Base-by-base conservation (phyloP, 2,329 filamentous ascomycete genomes). In the Ophiostoma montium region DNA sequence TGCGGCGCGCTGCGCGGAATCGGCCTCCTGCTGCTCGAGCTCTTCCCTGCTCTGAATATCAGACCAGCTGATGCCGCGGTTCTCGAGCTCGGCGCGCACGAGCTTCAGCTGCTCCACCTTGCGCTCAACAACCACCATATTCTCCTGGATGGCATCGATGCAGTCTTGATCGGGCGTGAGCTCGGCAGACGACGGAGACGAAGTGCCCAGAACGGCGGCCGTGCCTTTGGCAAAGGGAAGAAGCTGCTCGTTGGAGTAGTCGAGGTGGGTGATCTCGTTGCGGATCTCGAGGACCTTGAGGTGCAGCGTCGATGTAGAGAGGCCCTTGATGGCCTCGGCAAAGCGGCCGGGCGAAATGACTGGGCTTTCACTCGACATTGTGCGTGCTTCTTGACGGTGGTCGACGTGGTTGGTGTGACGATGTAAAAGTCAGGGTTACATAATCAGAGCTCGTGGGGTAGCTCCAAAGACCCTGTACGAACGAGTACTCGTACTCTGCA, bases 231-330 rank as follows among this genome's bases (percentile, higher is more conserved):
- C 80, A 57, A 77, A 87, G 32, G 82, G 82, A 49, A 73, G 70
- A 51, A 88, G 78, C 62, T 88, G 78, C 54, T 75, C 73, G 66
- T 88, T 89, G 54, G 80, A 84, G 62, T 80, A 79, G 58, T 81
- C 75, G 23, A 89, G 78, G 63, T 89, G 83, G 21, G 75, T 72
- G 60, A 88, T 81, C 57, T 72, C 78, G 72, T 87, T 88, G 61
- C 76, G 78, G 53, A 89, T 72, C 63, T 89, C 85, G 60, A 83
- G 75, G 52, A 82, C 76, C 65, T 88, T 88, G 64, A 83, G 71
- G 65, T 84, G 80, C 7, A 89, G 78, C 50, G 74, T 74, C 54
- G 75, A 71, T 55, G 81, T 62, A 36, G 82, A 76, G 50, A 89
- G 78, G 52, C 80, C 75, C 55, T 72, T 69, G 56, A 89, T 71